Evolutionary conservation across 176 grass and related monocot species (phyloP).

Genomic region (Oryza glaberrima): DNA sequence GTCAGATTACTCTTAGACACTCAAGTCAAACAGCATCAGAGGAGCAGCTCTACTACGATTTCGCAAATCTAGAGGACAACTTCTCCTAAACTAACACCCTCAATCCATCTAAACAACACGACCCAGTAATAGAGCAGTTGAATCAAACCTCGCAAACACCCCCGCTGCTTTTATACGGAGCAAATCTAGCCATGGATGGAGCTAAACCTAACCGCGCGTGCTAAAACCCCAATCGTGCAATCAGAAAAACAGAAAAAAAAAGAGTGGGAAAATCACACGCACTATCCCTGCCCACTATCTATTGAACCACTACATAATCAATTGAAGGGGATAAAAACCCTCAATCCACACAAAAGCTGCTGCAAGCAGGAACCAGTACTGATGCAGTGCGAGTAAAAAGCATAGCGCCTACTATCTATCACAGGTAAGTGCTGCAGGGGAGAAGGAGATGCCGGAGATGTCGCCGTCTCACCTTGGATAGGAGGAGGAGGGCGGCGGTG

Average conservation of each 20-base stretch:
- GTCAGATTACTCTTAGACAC: not conserved
- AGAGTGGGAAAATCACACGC: not conserved
- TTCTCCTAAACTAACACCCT: not conserved
- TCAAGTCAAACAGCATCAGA: not conserved
- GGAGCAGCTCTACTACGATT: not conserved
- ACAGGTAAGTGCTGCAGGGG: not conserved
- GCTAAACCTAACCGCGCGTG: not conserved
- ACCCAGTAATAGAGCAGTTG: no score
- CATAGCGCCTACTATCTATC: not conserved
- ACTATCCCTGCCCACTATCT: not conserved
- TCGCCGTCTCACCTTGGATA: slow-evolving; percentile 23
- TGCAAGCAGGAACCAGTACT: not conserved
- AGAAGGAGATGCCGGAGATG: not conserved
- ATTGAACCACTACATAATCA: not conserved
- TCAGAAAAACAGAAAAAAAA: not conserved
- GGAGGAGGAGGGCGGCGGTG: not conserved
- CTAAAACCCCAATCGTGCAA: not conserved
- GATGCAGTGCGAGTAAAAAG: not conserved
- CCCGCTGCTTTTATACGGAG: no score
- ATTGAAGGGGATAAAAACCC: not conserved
- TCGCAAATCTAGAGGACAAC: not conserved
- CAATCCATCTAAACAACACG: not conserved
- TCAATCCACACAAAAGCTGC: not conserved
- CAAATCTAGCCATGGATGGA: slow-evolving; percentile 30
- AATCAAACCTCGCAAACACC: slow-evolving; percentile 5